A percentile compares a stretch with the other conserved stretches of the same genome.
Conservation (phyloP, 2,329 filamentous ascomycete genomes). For the Epichloe uncinata region DNA sequence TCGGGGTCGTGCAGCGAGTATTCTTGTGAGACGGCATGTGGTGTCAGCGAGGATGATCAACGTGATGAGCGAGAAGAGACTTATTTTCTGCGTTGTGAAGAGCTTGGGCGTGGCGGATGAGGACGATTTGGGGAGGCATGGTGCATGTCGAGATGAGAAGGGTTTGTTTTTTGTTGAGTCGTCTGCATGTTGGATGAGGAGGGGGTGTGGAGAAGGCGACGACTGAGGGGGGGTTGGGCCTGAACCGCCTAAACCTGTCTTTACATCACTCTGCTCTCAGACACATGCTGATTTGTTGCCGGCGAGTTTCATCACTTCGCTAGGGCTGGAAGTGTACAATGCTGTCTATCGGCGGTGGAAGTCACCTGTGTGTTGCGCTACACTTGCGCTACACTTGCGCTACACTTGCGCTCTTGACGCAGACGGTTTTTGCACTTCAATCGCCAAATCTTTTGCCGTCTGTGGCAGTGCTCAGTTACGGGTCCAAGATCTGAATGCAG, state of each 20-base stretch:
- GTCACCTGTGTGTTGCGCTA: too few relatives aligned
- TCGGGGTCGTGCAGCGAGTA: conserved; percentile 36
- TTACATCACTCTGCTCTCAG: too few relatives aligned
- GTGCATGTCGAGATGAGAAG: not conserved
- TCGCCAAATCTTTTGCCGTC: conserved; percentile 12
- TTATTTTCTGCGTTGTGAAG: conserved; percentile 40
- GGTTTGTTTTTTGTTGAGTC: not conserved
- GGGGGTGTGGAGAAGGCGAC: not conserved
- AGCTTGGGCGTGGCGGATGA: conserved; percentile 79
- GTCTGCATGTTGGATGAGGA: not conserved
- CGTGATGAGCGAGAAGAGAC: conserved; percentile 14
- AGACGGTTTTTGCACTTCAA: conserved; percentile 3
- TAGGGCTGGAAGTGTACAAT: too few relatives aligned
- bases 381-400: not conserved
- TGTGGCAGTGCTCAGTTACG: not conserved
- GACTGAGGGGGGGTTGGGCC: too few relatives aligned
- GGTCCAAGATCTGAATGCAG: not conserved
- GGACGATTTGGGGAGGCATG: conserved; percentile 52
- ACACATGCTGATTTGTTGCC: too few relatives aligned
- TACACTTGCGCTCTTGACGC: not conserved
- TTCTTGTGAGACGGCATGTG: conserved; percentile 23
- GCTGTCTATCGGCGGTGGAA: too few relatives aligned
- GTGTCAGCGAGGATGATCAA: conserved; percentile 5
- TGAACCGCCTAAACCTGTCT: too few relatives aligned
- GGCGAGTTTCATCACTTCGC: too few relatives aligned